A percentile compares a stretch with the other conserved stretches of the same genome.
These are phyloP conservation scores for Penicillium decumbens DNA, from an alignment of 2,329 filamentous ascomycete genomes.

Conservation along the genomic window DNA sequence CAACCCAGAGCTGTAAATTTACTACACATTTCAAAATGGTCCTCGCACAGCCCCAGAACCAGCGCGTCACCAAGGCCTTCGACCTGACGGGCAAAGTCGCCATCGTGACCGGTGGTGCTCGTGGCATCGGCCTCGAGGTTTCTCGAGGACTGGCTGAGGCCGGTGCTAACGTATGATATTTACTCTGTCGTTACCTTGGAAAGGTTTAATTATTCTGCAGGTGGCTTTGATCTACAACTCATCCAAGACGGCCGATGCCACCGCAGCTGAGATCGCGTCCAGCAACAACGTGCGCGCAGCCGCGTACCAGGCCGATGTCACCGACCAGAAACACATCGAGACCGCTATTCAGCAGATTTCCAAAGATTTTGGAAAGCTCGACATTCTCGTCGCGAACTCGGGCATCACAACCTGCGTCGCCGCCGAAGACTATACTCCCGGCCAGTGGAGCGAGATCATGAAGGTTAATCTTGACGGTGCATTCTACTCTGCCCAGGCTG, in stretches of 20 bases:
- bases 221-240: slow-evolving; percentile 34
- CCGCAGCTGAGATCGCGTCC: slow-evolving; percentile 26
- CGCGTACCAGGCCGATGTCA: slow-evolving; percentile 37
- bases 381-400: slow-evolving; percentile 47
- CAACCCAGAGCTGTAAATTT: not conserved
- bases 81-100: slow-evolving; percentile 25
- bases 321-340: slow-evolving; percentile 29
- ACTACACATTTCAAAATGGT: slow-evolving; percentile 20
- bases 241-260: slow-evolving; percentile 20
- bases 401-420: slow-evolving; percentile 37
- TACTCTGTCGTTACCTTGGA: too few species aligned
- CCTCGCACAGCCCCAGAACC: slow-evolving; percentile 15
- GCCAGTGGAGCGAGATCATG: slow-evolving; percentile 41
- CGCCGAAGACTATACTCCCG: slow-evolving; percentile 37
- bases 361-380: slow-evolving; percentile 42
- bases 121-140: slow-evolving; percentile 40
- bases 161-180: slow-evolving; percentile 33
- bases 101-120: slow-evolving; percentile 26
- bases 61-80: slow-evolving; percentile 21
- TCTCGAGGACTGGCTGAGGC: slow-evolving; percentile 38
- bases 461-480: slow-evolving; percentile 39
- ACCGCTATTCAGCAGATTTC: slow-evolving; percentile 31
- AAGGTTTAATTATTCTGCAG: too few species aligned
- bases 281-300: slow-evolving; percentile 26
- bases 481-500: slow-evolving; percentile 39